phyloP scores from a whole-genome alignment of 2,329 filamentous ascomycete genomes.

The Boeremia exigua region DNA sequence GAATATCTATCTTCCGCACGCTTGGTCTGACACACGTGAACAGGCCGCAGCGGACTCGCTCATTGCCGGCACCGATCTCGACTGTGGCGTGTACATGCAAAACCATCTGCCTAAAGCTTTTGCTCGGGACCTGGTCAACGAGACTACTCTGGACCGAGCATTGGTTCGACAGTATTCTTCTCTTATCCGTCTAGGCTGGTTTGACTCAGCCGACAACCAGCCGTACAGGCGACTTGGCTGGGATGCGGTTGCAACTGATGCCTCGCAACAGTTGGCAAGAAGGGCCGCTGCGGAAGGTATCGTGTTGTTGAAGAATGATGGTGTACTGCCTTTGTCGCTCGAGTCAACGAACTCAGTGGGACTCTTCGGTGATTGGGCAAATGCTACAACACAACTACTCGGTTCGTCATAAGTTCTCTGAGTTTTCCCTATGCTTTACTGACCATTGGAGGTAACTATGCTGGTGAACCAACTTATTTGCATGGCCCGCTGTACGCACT shows the following conservation, averaged over 20 bases:
- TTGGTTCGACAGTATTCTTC: conserved; percentile 62
- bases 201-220: conserved; percentile 48
- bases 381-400: conserved; percentile 60
- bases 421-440: background rate
- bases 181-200: conserved; percentile 59
- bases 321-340: conserved; percentile 54
- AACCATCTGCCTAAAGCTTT: conserved; percentile 28
- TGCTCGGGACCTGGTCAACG: conserved; percentile 36
- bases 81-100: conserved; percentile 35
- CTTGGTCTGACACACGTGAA: conserved; percentile 41
- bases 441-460: conserved; percentile 59
- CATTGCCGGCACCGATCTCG: conserved; percentile 35
- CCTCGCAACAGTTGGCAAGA: conserved; percentile 62
- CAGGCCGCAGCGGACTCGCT: conserved; percentile 34
- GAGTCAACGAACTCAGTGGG: conserved; percentile 55
- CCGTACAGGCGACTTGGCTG: conserved; percentile 33
- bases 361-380: conserved; percentile 66
- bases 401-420: conserved; percentile 41
- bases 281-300: conserved; percentile 59
- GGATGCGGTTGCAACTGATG: conserved; percentile 57
- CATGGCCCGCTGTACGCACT: conserved; percentile 62
- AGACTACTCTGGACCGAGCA: conserved; percentile 57
- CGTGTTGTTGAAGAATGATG: conserved; percentile 60
- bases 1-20: conserved; percentile 62
- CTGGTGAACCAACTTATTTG: conserved; percentile 62